Evolutionary conservation across 2,329 filamentous ascomycete species (phyloP), one percentile per base, ranked within the genome.

Genomic region (Volutella citrinella): DNA sequence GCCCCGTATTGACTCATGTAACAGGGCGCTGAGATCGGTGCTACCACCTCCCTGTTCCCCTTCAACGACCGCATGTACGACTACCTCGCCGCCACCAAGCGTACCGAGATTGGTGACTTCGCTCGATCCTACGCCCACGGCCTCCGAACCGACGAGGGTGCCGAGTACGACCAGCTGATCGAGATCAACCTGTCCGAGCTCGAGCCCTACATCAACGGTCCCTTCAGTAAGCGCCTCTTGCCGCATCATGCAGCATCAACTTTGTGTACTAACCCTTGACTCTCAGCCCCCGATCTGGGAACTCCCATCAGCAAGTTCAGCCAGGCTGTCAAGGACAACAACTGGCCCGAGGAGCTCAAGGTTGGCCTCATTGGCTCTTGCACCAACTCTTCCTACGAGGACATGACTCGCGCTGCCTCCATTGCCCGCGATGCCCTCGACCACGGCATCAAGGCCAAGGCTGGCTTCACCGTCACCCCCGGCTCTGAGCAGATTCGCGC

Each of bases 41-140:
- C 90, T 39, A 97, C 91, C 14, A 96, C 91, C 34, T 94, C 89
- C 12, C 60, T 97, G 27, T 98, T 98, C 84, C 89, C 90, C 52
- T 98, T 95, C 82, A 95, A 94, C 72, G 87, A 96, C 66, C 81
- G 86, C 61, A 95, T 95, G 90, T 87, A 95, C 75, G 86, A 96
- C 62, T 98, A 97, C 73, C 80, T 98, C 26, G 73, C 72, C 27
- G 87, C 89, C 25, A 98, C 93, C 54, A 96, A 95, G 78, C 86
- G 93, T 58, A 74, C 78, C 59, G 78, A 84, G 12, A 96, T 98
- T 54, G 93, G 87, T 57, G 88, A 97, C 63, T 96, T 90, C 61
- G 79, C 93, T 34, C 83, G 87, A 50, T 60, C 72, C 22, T 97
- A 96, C 64, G 84, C 87, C 52, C 74, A 87, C 55, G 88, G 95